phyloP scores from a whole-genome alignment of 2,329 filamentous ascomycete genomes.

The Exophiala calicioides region DNA sequence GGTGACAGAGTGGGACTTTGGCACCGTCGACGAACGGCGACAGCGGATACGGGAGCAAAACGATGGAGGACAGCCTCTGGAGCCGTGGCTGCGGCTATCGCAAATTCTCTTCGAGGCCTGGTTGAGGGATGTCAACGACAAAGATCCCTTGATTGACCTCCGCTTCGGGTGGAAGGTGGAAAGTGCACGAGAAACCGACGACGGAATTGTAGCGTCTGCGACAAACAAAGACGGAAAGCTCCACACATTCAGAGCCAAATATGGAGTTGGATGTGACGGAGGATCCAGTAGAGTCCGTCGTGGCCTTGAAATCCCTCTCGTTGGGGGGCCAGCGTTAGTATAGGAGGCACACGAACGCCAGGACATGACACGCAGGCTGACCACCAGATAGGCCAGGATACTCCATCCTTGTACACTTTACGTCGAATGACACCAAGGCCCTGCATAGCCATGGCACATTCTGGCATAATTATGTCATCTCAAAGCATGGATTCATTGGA shows the following conservation, averaged over 20 bases:
- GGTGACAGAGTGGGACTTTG: neutral
- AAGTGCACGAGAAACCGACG: neutral
- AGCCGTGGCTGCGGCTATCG: constrained; percentile 37
- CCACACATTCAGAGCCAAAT: neutral
- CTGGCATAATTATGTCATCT: constrained; percentile 2
- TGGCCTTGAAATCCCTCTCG: neutral
- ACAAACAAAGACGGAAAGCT: neutral
- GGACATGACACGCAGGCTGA: neutral
- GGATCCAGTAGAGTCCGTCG: constrained; percentile 1
- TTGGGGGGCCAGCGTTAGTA: neutral
- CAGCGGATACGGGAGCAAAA: constrained; percentile 31
- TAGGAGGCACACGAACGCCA: neutral
- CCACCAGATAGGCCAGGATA: neutral
- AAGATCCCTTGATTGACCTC: constrained; percentile 29
- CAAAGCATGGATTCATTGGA: neutral
- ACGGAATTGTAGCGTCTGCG: neutral
- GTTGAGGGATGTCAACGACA: constrained; percentile 32
- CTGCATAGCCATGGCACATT: constrained; percentile 1
- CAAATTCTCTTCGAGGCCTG: constrained; percentile 39
- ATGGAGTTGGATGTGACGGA: constrained; percentile 1
- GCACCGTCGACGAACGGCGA: constrained; percentile 15
- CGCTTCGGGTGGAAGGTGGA: constrained; percentile 35
- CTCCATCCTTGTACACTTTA: constrained; percentile 1
- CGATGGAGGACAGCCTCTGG: constrained; percentile 36
- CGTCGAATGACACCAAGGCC: constrained; percentile 1